phyloP scores from a whole-genome alignment of 345 rosid species.

The Salix dunnii region DNA sequence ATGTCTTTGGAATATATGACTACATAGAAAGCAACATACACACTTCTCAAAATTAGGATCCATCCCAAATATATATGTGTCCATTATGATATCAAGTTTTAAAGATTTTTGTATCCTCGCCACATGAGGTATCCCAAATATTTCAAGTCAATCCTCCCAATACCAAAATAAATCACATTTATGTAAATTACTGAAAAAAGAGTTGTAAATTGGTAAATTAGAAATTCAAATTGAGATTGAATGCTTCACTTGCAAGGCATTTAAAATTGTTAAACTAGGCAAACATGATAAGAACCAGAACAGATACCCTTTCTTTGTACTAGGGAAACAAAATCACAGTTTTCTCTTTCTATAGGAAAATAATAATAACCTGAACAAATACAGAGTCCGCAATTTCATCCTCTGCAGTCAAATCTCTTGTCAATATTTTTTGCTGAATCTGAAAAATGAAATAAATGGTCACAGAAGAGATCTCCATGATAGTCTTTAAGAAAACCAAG shows the following conservation, averaged over 20 bases:
- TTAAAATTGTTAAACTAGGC: too few relatives aligned
- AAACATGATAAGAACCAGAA: too few relatives aligned
- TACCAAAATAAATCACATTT: background rate
- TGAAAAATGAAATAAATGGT: slow-evolving; percentile 21
- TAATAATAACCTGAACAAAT: slow-evolving; percentile 63
- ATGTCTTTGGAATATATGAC: slow-evolving; percentile 85
- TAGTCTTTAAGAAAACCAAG: background rate
- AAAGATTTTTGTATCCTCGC: background rate
- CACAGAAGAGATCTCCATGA: background rate
- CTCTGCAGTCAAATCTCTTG: slow-evolving; percentile 63
- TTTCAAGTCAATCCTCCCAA: background rate
- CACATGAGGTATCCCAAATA: background rate
- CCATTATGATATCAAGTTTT: background rate
- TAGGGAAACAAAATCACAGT: too few relatives aligned
- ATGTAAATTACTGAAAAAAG: too few relatives aligned
- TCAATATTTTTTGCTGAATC: slow-evolving; percentile 70
- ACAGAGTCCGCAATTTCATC: slow-evolving; percentile 94
- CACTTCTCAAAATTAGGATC: background rate
- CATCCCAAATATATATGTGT: background rate
- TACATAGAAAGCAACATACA: slow-evolving; percentile 16
- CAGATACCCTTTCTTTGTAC: too few relatives aligned
- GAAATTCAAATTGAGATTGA: too few relatives aligned
- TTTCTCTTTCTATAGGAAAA: background rate
- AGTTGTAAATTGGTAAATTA: too few relatives aligned
- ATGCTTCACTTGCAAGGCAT: background rate